Evolutionary conservation across 805 yeast species (phyloP).

Genomic region (Debaryomyces tyrocola): DNA sequence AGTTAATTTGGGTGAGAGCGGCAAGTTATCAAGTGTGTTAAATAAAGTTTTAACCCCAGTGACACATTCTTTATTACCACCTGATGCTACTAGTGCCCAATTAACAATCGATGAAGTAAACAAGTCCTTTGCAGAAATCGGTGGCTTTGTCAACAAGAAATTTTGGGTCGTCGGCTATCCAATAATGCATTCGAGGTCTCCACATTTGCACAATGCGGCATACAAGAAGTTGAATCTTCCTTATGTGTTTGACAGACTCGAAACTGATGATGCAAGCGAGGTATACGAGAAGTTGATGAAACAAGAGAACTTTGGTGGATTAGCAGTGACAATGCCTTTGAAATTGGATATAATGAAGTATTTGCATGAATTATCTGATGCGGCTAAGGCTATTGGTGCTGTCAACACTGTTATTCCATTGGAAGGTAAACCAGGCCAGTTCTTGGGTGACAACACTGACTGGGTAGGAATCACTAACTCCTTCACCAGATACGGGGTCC

Average conservation of each 20-base stretch:
- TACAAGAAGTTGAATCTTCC: conserved; percentile 78
- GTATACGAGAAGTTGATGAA: conserved; percentile 55
- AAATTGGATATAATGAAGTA: conserved; percentile 76
- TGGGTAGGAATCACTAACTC: conserved; percentile 86
- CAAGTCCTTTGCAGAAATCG: conserved; percentile 54
- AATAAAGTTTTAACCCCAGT: conserved; percentile 82
- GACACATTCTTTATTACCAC: conserved; percentile 66
- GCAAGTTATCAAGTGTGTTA: conserved; percentile 76
- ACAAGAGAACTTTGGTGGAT: conserved; percentile 75
- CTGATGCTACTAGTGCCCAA: conserved; percentile 80
- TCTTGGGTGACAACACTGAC: conserved; percentile 90
- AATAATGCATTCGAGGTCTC: conserved; percentile 84
- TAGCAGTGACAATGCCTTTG: conserved; percentile 91
- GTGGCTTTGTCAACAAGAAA: conserved; percentile 57
- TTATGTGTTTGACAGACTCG: conserved; percentile 63
- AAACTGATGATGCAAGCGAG: conserved; percentile 59
- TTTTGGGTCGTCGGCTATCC: conserved; percentile 83
- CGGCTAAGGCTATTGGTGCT: conserved; percentile 87
- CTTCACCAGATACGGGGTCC: conserved; percentile 61
- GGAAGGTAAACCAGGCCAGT: conserved; percentile 37
- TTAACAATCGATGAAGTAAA: conserved; percentile 67
- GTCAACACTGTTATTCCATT: conserved; percentile 79
- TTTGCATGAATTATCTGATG: conserved; percentile 64
- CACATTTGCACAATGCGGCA: conserved; percentile 79
- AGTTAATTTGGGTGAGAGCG: conserved; percentile 74